A percentile compares a stretch with the other conserved stretches of the same genome.
Conservation (phyloP, 2,329 filamentous ascomycete genomes). For the Cladosporium velox region DNA sequence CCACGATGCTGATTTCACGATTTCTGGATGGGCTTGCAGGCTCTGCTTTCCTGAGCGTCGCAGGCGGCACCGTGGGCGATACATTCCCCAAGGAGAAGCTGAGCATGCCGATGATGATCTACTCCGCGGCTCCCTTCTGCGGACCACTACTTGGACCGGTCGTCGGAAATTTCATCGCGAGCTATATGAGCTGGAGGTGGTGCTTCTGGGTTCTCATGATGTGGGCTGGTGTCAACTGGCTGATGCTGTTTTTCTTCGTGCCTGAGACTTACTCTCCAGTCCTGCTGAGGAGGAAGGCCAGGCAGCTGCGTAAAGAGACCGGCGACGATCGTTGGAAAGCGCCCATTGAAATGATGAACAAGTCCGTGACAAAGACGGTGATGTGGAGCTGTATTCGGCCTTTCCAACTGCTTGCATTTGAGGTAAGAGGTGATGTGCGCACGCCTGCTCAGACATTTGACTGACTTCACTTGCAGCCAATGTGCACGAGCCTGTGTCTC, state of each 20-base stretch:
- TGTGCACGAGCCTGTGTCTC: constrained; percentile 79
- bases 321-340: constrained; percentile 76
- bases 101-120: constrained; percentile 81
- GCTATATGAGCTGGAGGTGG: constrained; percentile 73
- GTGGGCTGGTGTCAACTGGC: constrained; percentile 68
- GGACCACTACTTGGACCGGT: constrained; percentile 60
- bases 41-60: constrained; percentile 64
- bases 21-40: constrained; percentile 77
- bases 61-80: constrained; percentile 83
- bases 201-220: constrained; percentile 84
- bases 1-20: constrained; percentile 67
- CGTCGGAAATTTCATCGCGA: constrained; percentile 80
- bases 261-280: constrained; percentile 83
- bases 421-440: constrained; percentile 17
- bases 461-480: constrained; percentile 62
- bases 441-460: not conserved
- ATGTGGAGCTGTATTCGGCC: constrained; percentile 61
- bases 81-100: constrained; percentile 70
- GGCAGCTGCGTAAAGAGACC: constrained; percentile 68
- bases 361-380: constrained; percentile 62
- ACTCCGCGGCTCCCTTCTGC: constrained; percentile 59
- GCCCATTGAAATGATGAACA: constrained; percentile 71
- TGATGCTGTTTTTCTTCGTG: constrained; percentile 68
- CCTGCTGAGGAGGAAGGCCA: constrained; percentile 72
- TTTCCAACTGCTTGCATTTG: constrained; percentile 72